Base-by-base conservation (phyloP, 2,329 filamentous ascomycete genomes). In the Cordyceps cicadae region DNA sequence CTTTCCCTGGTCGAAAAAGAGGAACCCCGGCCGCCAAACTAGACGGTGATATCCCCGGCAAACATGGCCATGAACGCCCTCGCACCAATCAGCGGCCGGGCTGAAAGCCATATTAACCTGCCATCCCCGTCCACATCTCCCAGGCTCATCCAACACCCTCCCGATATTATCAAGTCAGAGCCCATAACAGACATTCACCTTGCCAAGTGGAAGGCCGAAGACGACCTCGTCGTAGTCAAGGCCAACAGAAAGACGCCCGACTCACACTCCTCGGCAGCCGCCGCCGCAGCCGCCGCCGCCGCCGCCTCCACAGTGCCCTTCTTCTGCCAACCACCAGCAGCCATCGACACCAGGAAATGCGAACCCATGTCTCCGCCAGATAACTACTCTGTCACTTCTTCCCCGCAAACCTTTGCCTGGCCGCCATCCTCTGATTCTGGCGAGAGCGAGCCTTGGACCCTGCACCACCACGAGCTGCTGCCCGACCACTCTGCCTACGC, bases 301-400 rank as follows among this genome's bases (percentile, higher is more conserved):
- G n/a, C n/a, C n/a, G n/a, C n/a, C n/a, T n/a, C n/a, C n/a, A n/a
- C 43, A 43, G 2, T 15, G 6, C 12, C 54, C 54, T 43, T 21
- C 6, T 32, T 9, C 5, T 50, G 32, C 54, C 54, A 37, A 26
- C 54, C 8, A 19, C 48, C 21, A 29, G 26, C 48, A 11, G 58
- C 54, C 6, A 19, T 24, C 14, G 49, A 51, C 14, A 15, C 41
- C 3, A 46, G 39, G n/a, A 54, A 39, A 11, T 37, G 50, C 41
- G 58, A 60, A 41, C 49, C 58, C 39, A 60, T 60, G 49, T 60
- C 58, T 60, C 51, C 58, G 11, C 52, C 41, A 14, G 51, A 60
- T 12, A 53, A 43, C n/a, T 43, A 41, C 15, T 59, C 56, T 2
- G 14, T 32, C 24, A 45, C 12, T 9, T 59, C 46, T 14, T 59